Evolutionary conservation across 306 rosid genomes (phyloP).

Genomic region (Echinosophora koreensis): DNA sequence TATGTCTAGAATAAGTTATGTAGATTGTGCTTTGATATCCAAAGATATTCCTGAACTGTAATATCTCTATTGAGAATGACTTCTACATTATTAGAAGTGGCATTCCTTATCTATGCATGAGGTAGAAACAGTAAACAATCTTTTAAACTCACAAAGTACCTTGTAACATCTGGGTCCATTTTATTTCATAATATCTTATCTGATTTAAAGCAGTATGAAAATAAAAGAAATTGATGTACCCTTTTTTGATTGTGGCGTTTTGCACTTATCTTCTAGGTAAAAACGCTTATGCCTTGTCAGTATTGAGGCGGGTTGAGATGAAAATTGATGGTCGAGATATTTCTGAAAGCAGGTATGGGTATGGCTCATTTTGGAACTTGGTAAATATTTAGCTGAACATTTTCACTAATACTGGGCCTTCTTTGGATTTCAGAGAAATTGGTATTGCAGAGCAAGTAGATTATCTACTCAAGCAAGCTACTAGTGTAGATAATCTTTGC

Average conservation of each 20-base stretch:
- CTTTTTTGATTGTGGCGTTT: slow-evolving; percentile 37
- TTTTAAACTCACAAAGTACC: slow-evolving; percentile 6
- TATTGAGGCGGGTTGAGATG: slow-evolving; percentile 87
- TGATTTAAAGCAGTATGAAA: slow-evolving; percentile 36
- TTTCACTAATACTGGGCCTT: slow-evolving; percentile 39
- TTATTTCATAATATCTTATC: slow-evolving; percentile 17
- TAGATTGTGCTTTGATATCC: slow-evolving; percentile 2
- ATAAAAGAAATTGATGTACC: slow-evolving; percentile 40
- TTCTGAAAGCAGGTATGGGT: slow-evolving; percentile 74
- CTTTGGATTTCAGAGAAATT: slow-evolving; percentile 73
- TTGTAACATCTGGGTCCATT: slow-evolving; percentile 25
- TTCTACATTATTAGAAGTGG: neutral
- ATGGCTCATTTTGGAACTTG: slow-evolving; percentile 42
- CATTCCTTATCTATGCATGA: neutral
- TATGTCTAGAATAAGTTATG: slow-evolving; percentile 11
- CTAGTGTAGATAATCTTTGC: slow-evolving; percentile 91
- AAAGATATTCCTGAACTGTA: slow-evolving; percentile 25
- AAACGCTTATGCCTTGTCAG: slow-evolving; percentile 85
- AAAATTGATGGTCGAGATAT: slow-evolving; percentile 87
- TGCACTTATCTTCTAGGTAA: slow-evolving; percentile 62
- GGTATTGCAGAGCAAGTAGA: slow-evolving; percentile 88
- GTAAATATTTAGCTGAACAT: slow-evolving; percentile 29
- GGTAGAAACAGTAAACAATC: slow-evolving; percentile 10
- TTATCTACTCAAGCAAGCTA: slow-evolving; percentile 92
- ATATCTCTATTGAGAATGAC: neutral